These are phyloP conservation scores for Tolypocladium ovalisporum DNA, from an alignment of 2,329 filamentous ascomycete genomes.

Conservation along the genomic window DNA sequence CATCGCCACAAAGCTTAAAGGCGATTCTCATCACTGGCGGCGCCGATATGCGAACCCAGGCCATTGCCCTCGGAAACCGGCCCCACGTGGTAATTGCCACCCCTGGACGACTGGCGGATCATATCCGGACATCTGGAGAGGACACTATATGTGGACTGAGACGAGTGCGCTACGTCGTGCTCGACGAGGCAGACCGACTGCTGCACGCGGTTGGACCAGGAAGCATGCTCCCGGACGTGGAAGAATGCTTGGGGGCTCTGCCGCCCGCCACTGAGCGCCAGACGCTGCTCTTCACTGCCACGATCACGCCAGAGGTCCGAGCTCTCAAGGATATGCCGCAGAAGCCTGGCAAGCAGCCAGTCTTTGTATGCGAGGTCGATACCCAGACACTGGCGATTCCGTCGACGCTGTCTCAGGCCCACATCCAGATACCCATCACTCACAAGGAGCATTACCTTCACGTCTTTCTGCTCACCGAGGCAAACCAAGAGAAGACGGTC, in stretches of 20 bases:
- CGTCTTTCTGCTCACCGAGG: conserved; percentile 69
- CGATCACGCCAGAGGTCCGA: conserved; percentile 83
- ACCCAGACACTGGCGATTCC: conserved; percentile 68
- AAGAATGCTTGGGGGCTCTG: conserved; percentile 73
- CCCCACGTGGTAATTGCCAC: conserved; percentile 94
- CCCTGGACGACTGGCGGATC: conserved; percentile 83
- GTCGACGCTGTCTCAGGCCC: conserved; percentile 68
- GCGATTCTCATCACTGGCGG: conserved; percentile 85
- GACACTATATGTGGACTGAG: conserved; percentile 78
- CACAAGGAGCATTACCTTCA: conserved; percentile 95
- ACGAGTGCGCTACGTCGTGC: conserved; percentile 73
- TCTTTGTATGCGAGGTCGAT: conserved; percentile 85
- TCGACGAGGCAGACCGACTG: conserved; percentile 91
- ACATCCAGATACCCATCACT: conserved; percentile 79
- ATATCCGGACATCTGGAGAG: conserved; percentile 81
- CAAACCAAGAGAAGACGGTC: conserved; percentile 62
- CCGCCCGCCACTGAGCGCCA: conserved; percentile 73
- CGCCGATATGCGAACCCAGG: conserved; percentile 84
- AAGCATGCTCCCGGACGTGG: conserved; percentile 89
- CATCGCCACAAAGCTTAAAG: conserved; percentile 77
- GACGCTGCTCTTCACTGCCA: conserved; percentile 92
- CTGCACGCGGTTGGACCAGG: conserved; percentile 62
- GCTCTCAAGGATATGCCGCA: conserved; percentile 70
- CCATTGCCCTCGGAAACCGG: conserved; percentile 67
- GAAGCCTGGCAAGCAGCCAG: conserved; percentile 57